A percentile compares a stretch with the other conserved stretches of the same genome.
Conservation (phyloP, 140 eudicot species). For the Oenanthe javanica region DNA sequence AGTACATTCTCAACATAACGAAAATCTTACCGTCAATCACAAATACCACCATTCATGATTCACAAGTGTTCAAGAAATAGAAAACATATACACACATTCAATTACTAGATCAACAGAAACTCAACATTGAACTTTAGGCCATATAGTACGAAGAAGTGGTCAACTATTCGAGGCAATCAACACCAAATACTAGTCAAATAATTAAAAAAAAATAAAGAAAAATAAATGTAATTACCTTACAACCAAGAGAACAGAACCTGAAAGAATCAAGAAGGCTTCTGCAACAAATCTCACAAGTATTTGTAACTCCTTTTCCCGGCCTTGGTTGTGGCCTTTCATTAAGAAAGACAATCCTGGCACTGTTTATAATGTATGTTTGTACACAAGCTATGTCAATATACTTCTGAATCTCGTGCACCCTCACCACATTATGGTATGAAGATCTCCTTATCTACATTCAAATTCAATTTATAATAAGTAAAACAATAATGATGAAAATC, state of each 20-base stretch:
- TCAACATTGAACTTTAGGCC: background rate
- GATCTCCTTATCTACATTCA: background rate
- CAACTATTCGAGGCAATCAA: background rate
- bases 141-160: background rate
- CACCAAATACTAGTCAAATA: background rate
- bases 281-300: conserved; percentile 55
- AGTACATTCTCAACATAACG: background rate
- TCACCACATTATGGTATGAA: background rate
- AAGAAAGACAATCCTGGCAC: background rate
- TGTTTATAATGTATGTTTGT: background rate
- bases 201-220: background rate
- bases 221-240: background rate
- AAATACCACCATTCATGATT: background rate
- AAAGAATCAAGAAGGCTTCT: conserved; percentile 63
- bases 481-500: background rate
- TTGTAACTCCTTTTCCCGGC: background rate
- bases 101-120: background rate
- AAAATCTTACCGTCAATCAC: background rate
- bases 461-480: too few relatives aligned
- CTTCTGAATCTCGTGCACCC: background rate
- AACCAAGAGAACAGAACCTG: conserved; percentile 28
- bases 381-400: background rate
- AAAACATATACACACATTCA: background rate
- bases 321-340: background rate
- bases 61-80: background rate